A percentile compares a stretch with the other conserved stretches of the same genome.
Conservation (phyloP, 441 rosid genomes). For the Brassica hybrid region DNA sequence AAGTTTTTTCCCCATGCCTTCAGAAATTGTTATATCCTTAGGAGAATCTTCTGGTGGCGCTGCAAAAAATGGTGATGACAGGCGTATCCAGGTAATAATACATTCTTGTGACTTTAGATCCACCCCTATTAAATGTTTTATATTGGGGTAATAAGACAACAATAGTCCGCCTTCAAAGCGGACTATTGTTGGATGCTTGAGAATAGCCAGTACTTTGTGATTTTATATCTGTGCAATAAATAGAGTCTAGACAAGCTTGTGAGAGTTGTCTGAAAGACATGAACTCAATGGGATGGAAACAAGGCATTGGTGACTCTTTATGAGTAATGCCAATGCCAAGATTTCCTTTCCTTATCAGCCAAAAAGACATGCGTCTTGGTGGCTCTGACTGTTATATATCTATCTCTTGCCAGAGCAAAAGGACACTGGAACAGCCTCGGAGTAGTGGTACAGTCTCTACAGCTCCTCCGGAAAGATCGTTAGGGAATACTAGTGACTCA, state of each 20-base stretch:
- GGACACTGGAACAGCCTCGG: slow-evolving; percentile 39
- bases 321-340: slow-evolving; percentile 30
- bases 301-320: slow-evolving; percentile 30
- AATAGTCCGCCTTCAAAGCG: slow-evolving; percentile 4
- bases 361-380: slow-evolving; percentile 29
- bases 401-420: slow-evolving; percentile 52
- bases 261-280: slow-evolving; percentile 27
- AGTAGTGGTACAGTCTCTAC: slow-evolving; percentile 15
- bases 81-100: slow-evolving; percentile 75
- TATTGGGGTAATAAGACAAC: slow-evolving; percentile 18
- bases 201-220: slow-evolving; percentile 6
- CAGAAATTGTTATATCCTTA: slow-evolving; percentile 83
- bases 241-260: slow-evolving; percentile 22
- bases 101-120: slow-evolving; percentile 21
- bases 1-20: slow-evolving; percentile 17
- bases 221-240: slow-evolving; percentile 1
- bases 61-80: slow-evolving; percentile 83
- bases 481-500: slow-evolving; percentile 18
- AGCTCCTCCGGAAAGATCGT: slow-evolving; percentile 31
- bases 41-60: slow-evolving; percentile 95
- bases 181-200: slow-evolving; percentile 25
- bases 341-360: slow-evolving; percentile 27
- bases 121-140: neutral
- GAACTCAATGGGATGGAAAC: neutral
- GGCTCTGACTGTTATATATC: slow-evolving; percentile 43